Evolutionary conservation across 2,329 filamentous ascomycete species (phyloP).

Genomic region (Blastomyces gilchristii): DNA sequence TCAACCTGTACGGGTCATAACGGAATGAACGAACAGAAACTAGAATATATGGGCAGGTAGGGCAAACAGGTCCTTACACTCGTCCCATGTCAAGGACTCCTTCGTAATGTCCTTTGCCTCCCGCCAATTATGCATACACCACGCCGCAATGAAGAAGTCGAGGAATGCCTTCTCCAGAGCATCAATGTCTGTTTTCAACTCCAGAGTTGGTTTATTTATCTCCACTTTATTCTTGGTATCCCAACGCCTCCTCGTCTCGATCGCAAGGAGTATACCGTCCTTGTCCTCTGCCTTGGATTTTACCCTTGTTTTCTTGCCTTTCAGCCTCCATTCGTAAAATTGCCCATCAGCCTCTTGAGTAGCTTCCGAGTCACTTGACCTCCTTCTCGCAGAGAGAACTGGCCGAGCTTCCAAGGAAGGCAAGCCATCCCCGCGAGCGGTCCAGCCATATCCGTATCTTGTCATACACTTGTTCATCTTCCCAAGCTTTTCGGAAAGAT

Average conservation of each 20-base stretch:
- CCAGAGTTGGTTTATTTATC: conserved; percentile 11
- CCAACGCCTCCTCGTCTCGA: conserved; percentile 15
- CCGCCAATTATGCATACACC: conserved; percentile 18
- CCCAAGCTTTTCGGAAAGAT: conserved; percentile 12
- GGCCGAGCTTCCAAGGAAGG: conserved; percentile 11
- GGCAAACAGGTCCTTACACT: conserved; percentile 11
- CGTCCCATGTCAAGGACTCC: conserved; percentile 15
- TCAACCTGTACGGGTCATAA: not conserved
- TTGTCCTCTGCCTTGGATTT: not conserved
- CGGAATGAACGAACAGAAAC: not conserved
- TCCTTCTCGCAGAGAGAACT: not conserved
- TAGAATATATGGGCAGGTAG: not conserved
- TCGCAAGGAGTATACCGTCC: conserved; percentile 11
- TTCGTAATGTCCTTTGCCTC: conserved; percentile 17
- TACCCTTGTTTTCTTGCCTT: not conserved
- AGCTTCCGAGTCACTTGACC: not conserved
- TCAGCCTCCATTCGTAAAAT: conserved; percentile 15
- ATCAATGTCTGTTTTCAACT: conserved; percentile 12
- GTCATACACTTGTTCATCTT: conserved; percentile 12
- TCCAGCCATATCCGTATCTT: conserved; percentile 13
- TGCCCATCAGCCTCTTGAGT: not conserved
- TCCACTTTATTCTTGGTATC: conserved; percentile 14
- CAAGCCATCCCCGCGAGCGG: conserved; percentile 10
- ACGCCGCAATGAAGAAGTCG: conserved; percentile 16
- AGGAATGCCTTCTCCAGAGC: conserved; percentile 12